Evolutionary conservation across 192 early-diverging fungal genomes (phyloP).

Genomic region (Umbelopsis ramanniana): DNA sequence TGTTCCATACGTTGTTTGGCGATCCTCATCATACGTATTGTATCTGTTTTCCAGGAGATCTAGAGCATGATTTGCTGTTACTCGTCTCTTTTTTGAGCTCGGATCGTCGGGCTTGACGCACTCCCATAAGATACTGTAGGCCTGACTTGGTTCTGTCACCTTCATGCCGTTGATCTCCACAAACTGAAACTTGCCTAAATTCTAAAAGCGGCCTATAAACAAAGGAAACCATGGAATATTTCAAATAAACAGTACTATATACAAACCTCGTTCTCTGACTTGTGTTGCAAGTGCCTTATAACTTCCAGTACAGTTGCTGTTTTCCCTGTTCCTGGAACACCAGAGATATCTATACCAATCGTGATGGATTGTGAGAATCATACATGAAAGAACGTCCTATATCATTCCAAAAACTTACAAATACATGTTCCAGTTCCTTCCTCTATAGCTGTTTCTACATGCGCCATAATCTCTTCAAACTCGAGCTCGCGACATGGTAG

Average conservation of each 20-base stretch:
- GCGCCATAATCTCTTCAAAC: slow-evolving; percentile 78
- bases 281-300: slow-evolving; percentile 69
- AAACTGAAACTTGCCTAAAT: slow-evolving; percentile 79
- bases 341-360: slow-evolving; percentile 78
- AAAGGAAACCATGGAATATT: not conserved
- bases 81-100: slow-evolving; percentile 44
- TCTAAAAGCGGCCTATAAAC: slow-evolving; percentile 30
- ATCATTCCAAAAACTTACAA: slow-evolving; percentile 55
- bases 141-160: slow-evolving; percentile 87
- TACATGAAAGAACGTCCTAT: not conserved
- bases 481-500: slow-evolving; percentile 96
- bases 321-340: slow-evolving; percentile 97
- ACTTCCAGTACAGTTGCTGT: slow-evolving; percentile 93
- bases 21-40: slow-evolving; percentile 46
- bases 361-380: not conserved
- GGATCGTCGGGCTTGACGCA: slow-evolving; percentile 55
- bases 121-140: slow-evolving; percentile 86
- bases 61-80: slow-evolving; percentile 77
- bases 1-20: slow-evolving; percentile 32
- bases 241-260: slow-evolving; percentile 1
- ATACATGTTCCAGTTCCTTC: slow-evolving; percentile 85
- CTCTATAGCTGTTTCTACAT: slow-evolving; percentile 78
- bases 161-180: slow-evolving; percentile 99
- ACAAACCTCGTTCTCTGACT: slow-evolving; percentile 60
- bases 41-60: slow-evolving; percentile 77